A percentile compares a stretch with the other conserved stretches of the same genome.
Evolutionary conservation across 768 basidiomycete genomes (phyloP).

Genomic region (Rhizopogon salebrosus): DNA sequence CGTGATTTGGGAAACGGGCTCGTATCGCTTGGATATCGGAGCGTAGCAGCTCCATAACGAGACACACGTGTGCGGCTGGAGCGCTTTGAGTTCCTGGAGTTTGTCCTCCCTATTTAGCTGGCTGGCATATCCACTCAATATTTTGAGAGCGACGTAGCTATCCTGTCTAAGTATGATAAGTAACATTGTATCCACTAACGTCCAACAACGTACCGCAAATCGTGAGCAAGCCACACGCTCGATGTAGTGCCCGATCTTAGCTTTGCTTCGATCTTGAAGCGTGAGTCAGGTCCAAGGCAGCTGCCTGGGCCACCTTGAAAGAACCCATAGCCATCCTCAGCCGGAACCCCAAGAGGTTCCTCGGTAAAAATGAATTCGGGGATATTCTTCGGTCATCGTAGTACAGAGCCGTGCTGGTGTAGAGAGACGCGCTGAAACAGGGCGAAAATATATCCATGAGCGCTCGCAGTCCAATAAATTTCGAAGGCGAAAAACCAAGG

Average conservation of each 20-base stretch:
- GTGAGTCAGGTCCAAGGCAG: conserved; percentile 11
- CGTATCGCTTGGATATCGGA: background rate
- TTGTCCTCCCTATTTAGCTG: conserved; percentile 13
- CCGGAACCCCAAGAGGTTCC: conserved; percentile 18
- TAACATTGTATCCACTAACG: no score
- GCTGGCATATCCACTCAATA: conserved; percentile 18
- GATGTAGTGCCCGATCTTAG: conserved; percentile 21
- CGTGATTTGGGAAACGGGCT: background rate
- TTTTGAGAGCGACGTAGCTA: conserved; percentile 15
- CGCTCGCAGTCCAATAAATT: no score
- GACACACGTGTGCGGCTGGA: conserved; percentile 19
- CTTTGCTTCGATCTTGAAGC: conserved; percentile 16
- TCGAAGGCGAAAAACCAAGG: no score
- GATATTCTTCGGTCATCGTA: background rate
- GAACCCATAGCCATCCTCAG: conserved; percentile 14
- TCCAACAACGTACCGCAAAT: conserved; percentile 11
- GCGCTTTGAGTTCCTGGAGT: conserved; percentile 17
- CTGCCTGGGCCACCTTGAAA: conserved; percentile 16
- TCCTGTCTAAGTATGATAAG: conserved; percentile 6
- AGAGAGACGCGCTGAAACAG: no score
- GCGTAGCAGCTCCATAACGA: conserved; percentile 14
- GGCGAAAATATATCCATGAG: no score
- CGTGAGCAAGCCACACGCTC: conserved; percentile 22
- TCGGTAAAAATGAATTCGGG: conserved; percentile 12
- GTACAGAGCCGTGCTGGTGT: no score